Evolutionary conservation across 768 basidiomycete species (phyloP).

Genomic region (Daedaleopsis sinensis): DNA sequence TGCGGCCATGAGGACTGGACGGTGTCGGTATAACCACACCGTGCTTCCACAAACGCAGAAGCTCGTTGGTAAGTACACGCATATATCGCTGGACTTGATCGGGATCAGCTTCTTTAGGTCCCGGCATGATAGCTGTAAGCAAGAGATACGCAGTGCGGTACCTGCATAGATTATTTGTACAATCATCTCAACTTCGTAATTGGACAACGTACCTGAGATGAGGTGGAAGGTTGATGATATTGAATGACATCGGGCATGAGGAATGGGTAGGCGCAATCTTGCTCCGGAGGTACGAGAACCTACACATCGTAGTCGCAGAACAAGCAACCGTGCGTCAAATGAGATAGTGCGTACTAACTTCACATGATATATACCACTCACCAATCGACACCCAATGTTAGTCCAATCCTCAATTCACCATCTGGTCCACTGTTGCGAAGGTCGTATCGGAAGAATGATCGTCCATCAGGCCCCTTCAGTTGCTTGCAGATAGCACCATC

Average conservation of each 20-base stretch:
- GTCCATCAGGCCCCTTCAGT: conserved; percentile 30
- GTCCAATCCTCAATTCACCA: conserved; percentile 33
- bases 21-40: conserved; percentile 8
- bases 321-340: too few species aligned
- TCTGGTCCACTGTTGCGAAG: conserved; percentile 10
- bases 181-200: too few species aligned
- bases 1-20: conserved; percentile 24
- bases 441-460: conserved; percentile 30
- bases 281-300: conserved; percentile 41
- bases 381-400: conserved; percentile 37
- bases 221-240: conserved; percentile 33
- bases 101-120: conserved; percentile 13
- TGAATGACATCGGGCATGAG: conserved; percentile 38
- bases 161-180: conserved; percentile 32
- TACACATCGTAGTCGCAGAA: too few species aligned
- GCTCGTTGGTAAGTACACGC: conserved; percentile 5
- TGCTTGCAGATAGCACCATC: conserved; percentile 31
- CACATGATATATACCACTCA: too few species aligned
- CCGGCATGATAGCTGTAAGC: conserved; percentile 11
- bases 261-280: conserved; percentile 39
- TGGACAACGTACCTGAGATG: conserved; percentile 31
- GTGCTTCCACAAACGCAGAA: conserved; percentile 7
- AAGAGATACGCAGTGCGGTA: conserved; percentile 7
- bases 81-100: conserved; percentile 7
- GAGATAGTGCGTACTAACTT: too few species aligned